Conservation (phyloP, 768 basidiomycete species). For the Pisolithus orientalis region DNA sequence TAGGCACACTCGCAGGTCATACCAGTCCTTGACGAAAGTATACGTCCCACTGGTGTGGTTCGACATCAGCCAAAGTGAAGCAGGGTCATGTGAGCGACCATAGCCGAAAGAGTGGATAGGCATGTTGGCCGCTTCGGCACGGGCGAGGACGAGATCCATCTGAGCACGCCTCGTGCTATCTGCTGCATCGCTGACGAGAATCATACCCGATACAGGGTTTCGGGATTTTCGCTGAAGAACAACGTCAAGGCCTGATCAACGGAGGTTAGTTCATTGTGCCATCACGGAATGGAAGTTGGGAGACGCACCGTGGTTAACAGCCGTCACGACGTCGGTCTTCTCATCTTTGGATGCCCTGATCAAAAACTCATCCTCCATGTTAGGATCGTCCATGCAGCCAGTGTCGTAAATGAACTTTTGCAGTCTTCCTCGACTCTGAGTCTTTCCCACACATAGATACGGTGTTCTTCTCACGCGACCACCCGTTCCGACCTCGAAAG, state of each 20-base stretch:
- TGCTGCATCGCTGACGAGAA: constrained; percentile 87
- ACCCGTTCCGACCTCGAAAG: constrained; percentile 82
- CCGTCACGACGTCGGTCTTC: constrained; percentile 95
- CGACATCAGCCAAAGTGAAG: constrained; percentile 97
- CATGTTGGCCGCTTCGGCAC: constrained; percentile 93
- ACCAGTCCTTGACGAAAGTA: constrained; percentile 98
- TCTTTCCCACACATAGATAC: constrained; percentile 69
- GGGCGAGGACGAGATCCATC: constrained; percentile 96
- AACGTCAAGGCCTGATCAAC: constrained; percentile 70
- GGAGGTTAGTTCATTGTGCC: background rate
- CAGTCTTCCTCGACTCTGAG: constrained; percentile 63
- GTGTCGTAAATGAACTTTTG: constrained; percentile 76
- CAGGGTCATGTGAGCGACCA: constrained; percentile 94
- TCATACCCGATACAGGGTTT: constrained; percentile 86
- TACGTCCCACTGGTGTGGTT: constrained; percentile 97
- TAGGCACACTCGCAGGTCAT: constrained; percentile 86
- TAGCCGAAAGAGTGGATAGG: constrained; percentile 98
- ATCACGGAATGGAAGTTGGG: background rate
- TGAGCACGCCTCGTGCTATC: constrained; percentile 91
- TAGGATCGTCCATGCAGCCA: constrained; percentile 33
- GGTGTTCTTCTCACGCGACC: constrained; percentile 91
- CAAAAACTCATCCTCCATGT: constrained; percentile 57
- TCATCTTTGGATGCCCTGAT: constrained; percentile 80
- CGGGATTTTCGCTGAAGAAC: constrained; percentile 91
- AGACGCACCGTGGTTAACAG: constrained; percentile 83